A percentile compares a stretch with the other conserved stretches of the same genome.
phyloP scores from a whole-genome alignment of 2,329 filamentous ascomycete species.

The Dactylellina drechsleri region DNA sequence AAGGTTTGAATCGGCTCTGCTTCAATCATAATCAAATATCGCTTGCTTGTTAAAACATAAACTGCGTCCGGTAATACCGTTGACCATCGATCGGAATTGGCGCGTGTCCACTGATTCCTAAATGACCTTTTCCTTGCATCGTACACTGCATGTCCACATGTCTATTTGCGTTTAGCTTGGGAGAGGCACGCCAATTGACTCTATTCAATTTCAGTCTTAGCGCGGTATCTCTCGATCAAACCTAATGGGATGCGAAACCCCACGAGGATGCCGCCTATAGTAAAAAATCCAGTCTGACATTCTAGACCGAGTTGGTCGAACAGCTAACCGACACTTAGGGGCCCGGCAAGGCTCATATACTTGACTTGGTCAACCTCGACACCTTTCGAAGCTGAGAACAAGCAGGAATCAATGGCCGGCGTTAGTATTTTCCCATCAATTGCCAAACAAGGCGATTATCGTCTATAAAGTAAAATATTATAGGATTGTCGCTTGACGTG shows the following conservation, averaged over 20 bases:
- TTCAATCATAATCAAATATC: too few relatives aligned
- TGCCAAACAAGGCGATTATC: constrained; percentile 22
- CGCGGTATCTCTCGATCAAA: too few relatives aligned
- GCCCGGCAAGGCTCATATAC: constrained; percentile 28
- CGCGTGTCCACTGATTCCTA: constrained; percentile 22
- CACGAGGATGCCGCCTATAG: too few relatives aligned
- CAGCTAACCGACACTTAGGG: neutral
- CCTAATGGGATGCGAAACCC: neutral
- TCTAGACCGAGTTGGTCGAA: neutral
- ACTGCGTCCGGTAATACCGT: neutral
- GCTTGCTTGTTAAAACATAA: too few relatives aligned
- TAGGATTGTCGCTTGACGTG: constrained; percentile 38
- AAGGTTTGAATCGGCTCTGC: too few relatives aligned
- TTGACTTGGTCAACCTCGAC: constrained; percentile 43
- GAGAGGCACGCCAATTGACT: neutral
- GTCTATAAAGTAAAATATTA: constrained; percentile 28
- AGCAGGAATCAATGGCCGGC: constrained; percentile 27
- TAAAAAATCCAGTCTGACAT: too few relatives aligned
- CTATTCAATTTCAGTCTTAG: too few relatives aligned
- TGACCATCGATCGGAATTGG: constrained; percentile 3
- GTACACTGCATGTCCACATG: constrained; percentile 1
- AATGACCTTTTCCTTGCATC: neutral
- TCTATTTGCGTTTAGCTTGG: neutral
- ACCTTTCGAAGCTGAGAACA: constrained; percentile 18
- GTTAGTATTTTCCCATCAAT: neutral